Evolutionary conservation across 495 filamentous ascomycete genomes (phyloP).

Genomic region (Copromyces sp.): DNA sequence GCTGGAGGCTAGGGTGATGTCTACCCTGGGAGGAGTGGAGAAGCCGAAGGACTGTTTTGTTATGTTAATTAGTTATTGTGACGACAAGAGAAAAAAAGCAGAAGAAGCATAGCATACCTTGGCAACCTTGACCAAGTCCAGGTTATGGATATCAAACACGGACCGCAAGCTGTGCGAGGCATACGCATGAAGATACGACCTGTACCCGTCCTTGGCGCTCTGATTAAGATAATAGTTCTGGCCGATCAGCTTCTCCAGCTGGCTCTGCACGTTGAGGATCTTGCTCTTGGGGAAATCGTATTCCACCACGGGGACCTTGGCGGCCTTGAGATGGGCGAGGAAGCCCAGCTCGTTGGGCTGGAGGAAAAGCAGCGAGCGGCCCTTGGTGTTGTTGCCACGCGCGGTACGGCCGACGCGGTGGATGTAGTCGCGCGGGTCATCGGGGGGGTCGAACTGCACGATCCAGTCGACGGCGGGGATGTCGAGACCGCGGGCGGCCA

Average conservation of each 20-base stretch:
- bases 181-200: slow-evolving; percentile 88
- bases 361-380: slow-evolving; percentile 79
- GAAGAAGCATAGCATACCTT: slow-evolving; percentile 40
- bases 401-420: slow-evolving; percentile 95
- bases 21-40: slow-evolving; percentile 74
- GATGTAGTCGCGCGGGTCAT: slow-evolving; percentile 89
- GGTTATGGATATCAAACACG: slow-evolving; percentile 86
- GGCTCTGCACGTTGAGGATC: slow-evolving; percentile 88
- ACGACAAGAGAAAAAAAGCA: neutral
- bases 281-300: slow-evolving; percentile 90
- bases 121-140: slow-evolving; percentile 87
- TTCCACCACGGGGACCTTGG: slow-evolving; percentile 86
- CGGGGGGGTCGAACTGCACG: slow-evolving; percentile 87
- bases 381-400: slow-evolving; percentile 72
- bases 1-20: slow-evolving; percentile 78
- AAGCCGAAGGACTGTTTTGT: slow-evolving; percentile 66
- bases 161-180: slow-evolving; percentile 81
- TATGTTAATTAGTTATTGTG: slow-evolving; percentile 5
- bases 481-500: slow-evolving; percentile 88
- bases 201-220: slow-evolving; percentile 56
- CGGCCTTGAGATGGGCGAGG: slow-evolving; percentile 82
- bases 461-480: slow-evolving; percentile 94
- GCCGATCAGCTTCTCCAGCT: slow-evolving; percentile 85
- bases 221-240: slow-evolving; percentile 97
- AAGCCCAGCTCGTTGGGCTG: slow-evolving; percentile 90